Conservation (phyloP, 805 yeast genomes). For the Wickerhamomyces subpelliculosus region DNA sequence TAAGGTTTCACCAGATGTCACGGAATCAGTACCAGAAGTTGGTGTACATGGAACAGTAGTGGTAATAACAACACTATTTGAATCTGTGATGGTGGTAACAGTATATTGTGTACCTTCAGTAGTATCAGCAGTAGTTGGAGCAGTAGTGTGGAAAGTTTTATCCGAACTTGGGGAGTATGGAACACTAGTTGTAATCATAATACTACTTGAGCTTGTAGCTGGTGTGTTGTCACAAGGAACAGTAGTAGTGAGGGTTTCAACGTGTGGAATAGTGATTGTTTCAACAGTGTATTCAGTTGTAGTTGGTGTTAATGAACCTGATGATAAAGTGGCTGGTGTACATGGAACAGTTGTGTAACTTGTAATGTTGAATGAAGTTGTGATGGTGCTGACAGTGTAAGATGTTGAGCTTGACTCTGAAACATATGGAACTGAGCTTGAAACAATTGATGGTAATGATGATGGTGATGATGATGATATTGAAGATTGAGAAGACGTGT, state of each 20-base stretch:
- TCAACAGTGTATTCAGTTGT: background rate
- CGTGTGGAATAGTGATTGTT: background rate
- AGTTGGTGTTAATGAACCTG: background rate
- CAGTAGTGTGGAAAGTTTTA: too few species aligned
- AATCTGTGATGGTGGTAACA: too few species aligned
- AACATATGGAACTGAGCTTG: conserved; percentile 17
- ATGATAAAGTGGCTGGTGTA: conserved; percentile 8
- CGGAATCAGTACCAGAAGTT: too few species aligned
- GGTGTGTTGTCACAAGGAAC: background rate
- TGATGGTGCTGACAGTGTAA: background rate
- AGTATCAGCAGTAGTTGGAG: too few species aligned
- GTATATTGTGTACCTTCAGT: too few species aligned
- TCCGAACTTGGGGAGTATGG: too few species aligned
- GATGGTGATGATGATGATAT: conserved; percentile 26
- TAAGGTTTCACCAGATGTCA: too few species aligned
- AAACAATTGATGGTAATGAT: conserved; percentile 14
- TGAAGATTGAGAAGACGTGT: conserved; percentile 8
- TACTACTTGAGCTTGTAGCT: too few species aligned
- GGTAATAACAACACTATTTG: background rate
- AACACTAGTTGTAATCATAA: too few species aligned
- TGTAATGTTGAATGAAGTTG: conserved; percentile 3
- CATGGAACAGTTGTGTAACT: conserved; percentile 8
- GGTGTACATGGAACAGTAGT: background rate
- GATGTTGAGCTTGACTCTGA: conserved; percentile 5
- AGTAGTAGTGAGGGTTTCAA: conserved; percentile 5